Percentiles rank a stretch among this genome's conserved stretches.
These are phyloP conservation scores for Diaporthe ilicicola DNA, from an alignment of 2,329 filamentous ascomycete genomes.

Conservation along the genomic window DNA sequence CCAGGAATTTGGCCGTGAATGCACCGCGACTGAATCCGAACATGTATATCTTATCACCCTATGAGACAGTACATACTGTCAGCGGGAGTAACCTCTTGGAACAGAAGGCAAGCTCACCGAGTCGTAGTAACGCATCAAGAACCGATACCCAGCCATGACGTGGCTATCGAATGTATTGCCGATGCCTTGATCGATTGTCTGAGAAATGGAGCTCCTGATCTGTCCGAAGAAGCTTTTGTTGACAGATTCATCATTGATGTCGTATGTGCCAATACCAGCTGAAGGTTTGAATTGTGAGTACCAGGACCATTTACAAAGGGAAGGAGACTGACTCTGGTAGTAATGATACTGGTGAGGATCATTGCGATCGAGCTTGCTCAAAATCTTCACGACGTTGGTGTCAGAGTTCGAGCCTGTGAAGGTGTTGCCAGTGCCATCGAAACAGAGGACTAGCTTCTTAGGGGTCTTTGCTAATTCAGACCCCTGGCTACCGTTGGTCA, in stretches of 20 bases:
- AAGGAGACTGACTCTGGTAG: conserved; percentile 50
- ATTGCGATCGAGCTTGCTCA: conserved; percentile 55
- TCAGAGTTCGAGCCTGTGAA: conserved; percentile 57
- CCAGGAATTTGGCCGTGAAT: conserved; percentile 61
- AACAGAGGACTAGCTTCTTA: conserved; percentile 56
- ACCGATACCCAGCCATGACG: conserved; percentile 61
- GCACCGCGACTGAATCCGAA: conserved; percentile 63
- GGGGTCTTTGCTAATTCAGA: conserved; percentile 23
- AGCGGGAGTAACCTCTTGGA: not conserved
- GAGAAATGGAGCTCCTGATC: conserved; percentile 46
- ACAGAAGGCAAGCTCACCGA: conserved; percentile 39
- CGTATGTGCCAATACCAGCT: conserved; percentile 61
- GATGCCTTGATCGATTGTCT: conserved; percentile 53
- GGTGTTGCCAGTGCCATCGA: conserved; percentile 58
- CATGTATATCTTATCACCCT: conserved; percentile 61
- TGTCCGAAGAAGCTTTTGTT: conserved; percentile 47
- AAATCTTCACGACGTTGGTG: conserved; percentile 63
- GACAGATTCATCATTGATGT: conserved; percentile 51
- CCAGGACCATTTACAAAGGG: conserved; percentile 28
- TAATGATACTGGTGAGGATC: conserved; percentile 56
- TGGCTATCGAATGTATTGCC: conserved; percentile 59
- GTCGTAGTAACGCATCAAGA: conserved; percentile 62
- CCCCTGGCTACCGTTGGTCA: not conserved
- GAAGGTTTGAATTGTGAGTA: not conserved
- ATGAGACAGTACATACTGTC: conserved; percentile 9